Evolutionary conservation across 2,329 filamentous ascomycete genomes (phyloP), one percentile per base, ranked within the genome.

Genomic region (Alternaria angustiovoidea): DNA sequence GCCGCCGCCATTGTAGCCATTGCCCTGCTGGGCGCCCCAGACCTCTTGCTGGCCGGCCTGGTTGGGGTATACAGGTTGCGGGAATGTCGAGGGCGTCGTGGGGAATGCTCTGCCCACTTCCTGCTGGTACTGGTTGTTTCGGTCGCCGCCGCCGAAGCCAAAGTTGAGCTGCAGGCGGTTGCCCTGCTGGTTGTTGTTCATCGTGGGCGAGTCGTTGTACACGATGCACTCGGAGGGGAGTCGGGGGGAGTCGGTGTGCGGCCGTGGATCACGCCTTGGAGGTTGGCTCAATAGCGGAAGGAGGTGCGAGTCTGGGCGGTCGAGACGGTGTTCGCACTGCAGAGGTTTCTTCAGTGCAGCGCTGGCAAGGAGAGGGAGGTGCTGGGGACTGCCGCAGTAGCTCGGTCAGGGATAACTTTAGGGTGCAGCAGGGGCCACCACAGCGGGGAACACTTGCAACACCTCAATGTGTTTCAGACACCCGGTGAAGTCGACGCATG

Each of bases 11-110:
- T 41, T 32, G 22, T 59, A 57, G 51, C 59, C 59, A 51, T 43
- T 51, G 44, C 56, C 79, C 62, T 42, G 82, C 65, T 81, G 79
- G 43, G 82, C 78, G 47, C 83, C 83, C 83, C 86, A 86, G 63
- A 86, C 83, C 71, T 89, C 87, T 68, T 88, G 87, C 77, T 88
- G 86, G 47, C 85, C 85, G 54, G 83, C 81, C 69, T 86, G 83
- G 72, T 84, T 85, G 51, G 86, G 85, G 73, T 88, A 89, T 77
- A 96, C 91, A 62, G 94, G 94, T 81, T 98, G 94, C 12, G 94
- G 94, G 76, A 98, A 98, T 60, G 94, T 97, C 67, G 94, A 97
- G 53, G 94, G 94, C 9, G 94, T 97, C 54, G 94, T 85, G 54
- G 83, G 83, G 73, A 82, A 85, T 59, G 80, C 80, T 63, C 82